phyloP scores from a whole-genome alignment of 2,329 filamentous ascomycete genomes.

The Clarireedia sp. region DNA sequence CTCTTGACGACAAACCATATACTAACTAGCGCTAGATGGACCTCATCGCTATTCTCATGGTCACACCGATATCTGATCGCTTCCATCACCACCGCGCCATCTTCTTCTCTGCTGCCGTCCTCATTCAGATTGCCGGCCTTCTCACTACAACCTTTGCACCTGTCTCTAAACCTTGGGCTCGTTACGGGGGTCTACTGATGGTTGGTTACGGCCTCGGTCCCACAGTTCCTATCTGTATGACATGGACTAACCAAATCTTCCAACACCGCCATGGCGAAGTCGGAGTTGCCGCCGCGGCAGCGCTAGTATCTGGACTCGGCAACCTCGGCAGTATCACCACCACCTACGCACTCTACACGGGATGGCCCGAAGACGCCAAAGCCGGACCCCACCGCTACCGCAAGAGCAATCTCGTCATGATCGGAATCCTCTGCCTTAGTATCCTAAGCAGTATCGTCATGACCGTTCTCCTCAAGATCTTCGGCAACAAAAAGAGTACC shows the following conservation, averaged over 20 bases:
- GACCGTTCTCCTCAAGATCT: slow-evolving; percentile 53
- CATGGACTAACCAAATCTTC: slow-evolving; percentile 87
- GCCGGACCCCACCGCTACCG: slow-evolving; percentile 64
- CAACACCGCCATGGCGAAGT: slow-evolving; percentile 84
- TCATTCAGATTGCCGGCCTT: slow-evolving; percentile 75
- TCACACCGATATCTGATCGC: slow-evolving; percentile 79
- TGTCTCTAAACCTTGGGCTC: slow-evolving; percentile 62
- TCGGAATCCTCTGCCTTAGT: slow-evolving; percentile 73
- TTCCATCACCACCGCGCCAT: slow-evolving; percentile 73
- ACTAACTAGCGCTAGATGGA: slow-evolving; percentile 54
- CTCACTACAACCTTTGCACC: slow-evolving; percentile 70
- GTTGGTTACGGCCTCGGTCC: slow-evolving; percentile 86
- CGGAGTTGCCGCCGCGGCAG: slow-evolving; percentile 77
- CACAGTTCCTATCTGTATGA: slow-evolving; percentile 89
- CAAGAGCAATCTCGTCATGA: slow-evolving; percentile 80
- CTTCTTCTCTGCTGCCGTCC: slow-evolving; percentile 71
- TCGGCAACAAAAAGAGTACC: slow-evolving; percentile 45
- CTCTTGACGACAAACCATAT: background rate
- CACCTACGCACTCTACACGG: slow-evolving; percentile 82
- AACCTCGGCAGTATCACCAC: slow-evolving; percentile 82
- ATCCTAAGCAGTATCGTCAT: slow-evolving; percentile 65
- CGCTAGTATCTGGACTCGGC: slow-evolving; percentile 77
- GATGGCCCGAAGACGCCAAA: slow-evolving; percentile 71
- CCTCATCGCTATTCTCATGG: slow-evolving; percentile 73
- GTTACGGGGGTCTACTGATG: slow-evolving; percentile 82